Percentiles rank a stretch among this genome's conserved stretches.
phyloP scores from a whole-genome alignment of 1,284 basidiomycete species.

The Cutaneotrichosporon sp. region DNA sequence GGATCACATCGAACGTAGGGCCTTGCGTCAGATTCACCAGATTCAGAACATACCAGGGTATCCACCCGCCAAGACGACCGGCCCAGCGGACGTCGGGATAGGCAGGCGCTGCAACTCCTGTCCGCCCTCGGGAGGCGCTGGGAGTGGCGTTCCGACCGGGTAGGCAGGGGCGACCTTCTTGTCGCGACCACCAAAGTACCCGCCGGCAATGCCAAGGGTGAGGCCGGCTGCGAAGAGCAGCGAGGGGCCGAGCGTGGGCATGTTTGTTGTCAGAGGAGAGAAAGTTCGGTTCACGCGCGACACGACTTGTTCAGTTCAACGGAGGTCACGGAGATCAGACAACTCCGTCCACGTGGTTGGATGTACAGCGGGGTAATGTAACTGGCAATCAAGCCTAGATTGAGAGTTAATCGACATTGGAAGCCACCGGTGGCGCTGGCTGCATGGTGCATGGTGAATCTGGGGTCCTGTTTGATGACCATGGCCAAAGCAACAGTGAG shows the following conservation, averaged over 20 bases:
- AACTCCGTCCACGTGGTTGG: neutral
- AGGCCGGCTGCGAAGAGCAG: slow-evolving; percentile 52
- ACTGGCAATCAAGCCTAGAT: neutral
- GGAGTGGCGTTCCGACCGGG: slow-evolving; percentile 19
- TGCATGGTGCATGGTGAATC: too few relatives aligned
- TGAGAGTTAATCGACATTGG: neutral
- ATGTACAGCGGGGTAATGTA: neutral
- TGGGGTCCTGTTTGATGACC: too few relatives aligned
- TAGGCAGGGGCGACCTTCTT: slow-evolving; percentile 5
- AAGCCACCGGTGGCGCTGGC: neutral
- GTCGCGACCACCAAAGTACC: slow-evolving; percentile 37
- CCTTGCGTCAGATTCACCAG: slow-evolving; percentile 56
- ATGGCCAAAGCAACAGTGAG: too few relatives aligned
- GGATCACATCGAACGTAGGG: slow-evolving; percentile 75
- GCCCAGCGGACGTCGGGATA: slow-evolving; percentile 37
- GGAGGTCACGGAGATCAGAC: neutral
- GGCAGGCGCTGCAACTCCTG: slow-evolving; percentile 23
- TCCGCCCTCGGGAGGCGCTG: slow-evolving; percentile 32
- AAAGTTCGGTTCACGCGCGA: neutral
- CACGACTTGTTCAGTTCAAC: neutral
- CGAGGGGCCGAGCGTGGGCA: slow-evolving; percentile 50
- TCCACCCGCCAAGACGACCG: slow-evolving; percentile 39
- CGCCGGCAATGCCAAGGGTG: slow-evolving; percentile 48
- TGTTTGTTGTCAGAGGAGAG: slow-evolving; percentile 17
- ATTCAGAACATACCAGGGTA: slow-evolving; percentile 47